Percentiles rank a stretch among this genome's conserved stretches.
phyloP scores from a whole-genome alignment of 345 rosid genomes.

The Atalantia buxifolia region DNA sequence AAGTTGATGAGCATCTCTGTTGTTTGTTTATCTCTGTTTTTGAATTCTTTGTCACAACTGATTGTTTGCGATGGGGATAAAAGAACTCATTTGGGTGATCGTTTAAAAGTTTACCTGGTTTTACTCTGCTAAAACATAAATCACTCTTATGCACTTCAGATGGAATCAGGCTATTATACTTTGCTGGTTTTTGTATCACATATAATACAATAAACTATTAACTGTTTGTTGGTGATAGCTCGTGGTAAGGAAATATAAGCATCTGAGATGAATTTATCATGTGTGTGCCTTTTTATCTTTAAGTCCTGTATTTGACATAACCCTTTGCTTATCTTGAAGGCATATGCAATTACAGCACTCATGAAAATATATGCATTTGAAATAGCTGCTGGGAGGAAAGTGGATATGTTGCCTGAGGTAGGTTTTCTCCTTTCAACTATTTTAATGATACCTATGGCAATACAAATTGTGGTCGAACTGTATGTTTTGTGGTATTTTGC shows the following conservation, averaged over 20 bases:
- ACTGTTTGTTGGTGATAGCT: background rate
- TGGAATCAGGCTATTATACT: background rate
- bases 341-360: slow-evolving; percentile 85
- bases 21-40: background rate
- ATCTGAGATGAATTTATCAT: background rate
- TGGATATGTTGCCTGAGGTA: slow-evolving; percentile 95
- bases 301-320: slow-evolving; percentile 8
- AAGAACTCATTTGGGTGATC: background rate
- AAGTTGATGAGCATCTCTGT: background rate
- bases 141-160: background rate
- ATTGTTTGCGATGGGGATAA: background rate
- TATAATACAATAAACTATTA: background rate
- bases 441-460: background rate
- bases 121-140: background rate
- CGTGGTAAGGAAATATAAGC: background rate
- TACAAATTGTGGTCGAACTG: background rate
- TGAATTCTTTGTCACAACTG: background rate
- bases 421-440: slow-evolving; percentile 16
- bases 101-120: background rate
- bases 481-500: background rate
- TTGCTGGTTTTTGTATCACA: background rate
- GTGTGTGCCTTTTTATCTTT: background rate
- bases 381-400: slow-evolving; percentile 79
- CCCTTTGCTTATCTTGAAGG: slow-evolving; percentile 48
- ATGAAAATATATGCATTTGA: slow-evolving; percentile 91